Conservation (phyloP, 1,284 basidiomycete species). For the Leccinum olivaceoglutinosum region DNA sequence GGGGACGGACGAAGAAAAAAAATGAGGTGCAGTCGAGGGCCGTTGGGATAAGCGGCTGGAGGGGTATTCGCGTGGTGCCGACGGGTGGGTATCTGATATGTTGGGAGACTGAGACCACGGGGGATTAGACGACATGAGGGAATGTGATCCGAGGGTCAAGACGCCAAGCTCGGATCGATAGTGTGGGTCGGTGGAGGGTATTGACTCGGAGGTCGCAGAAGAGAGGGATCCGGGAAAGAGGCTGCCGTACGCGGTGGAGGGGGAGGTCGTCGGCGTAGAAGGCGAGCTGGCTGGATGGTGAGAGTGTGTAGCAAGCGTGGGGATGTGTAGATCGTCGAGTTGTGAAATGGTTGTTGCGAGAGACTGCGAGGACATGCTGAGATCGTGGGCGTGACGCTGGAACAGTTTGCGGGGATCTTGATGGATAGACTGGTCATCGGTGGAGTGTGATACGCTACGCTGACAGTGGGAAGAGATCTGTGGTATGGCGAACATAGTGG, state of each 20-base stretch:
- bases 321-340: constrained; percentile 11
- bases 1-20: background rate
- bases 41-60: constrained; percentile 4
- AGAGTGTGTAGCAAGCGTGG: constrained; percentile 3
- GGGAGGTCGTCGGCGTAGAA: constrained; percentile 26
- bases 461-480: background rate
- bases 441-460: constrained; percentile 12
- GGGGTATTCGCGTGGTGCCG: background rate
- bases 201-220: constrained; percentile 27
- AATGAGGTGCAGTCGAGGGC: constrained; percentile 14
- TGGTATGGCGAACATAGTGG: constrained; percentile 3
- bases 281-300: constrained; percentile 16
- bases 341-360: constrained; percentile 10
- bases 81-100: constrained; percentile 15
- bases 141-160: constrained; percentile 10
- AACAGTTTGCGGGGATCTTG: constrained; percentile 9
- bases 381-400: constrained; percentile 13
- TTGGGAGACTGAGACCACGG: constrained; percentile 16
- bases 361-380: constrained; percentile 18
- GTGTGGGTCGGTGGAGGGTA: constrained; percentile 7
- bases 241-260: constrained; percentile 22
- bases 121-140: constrained; percentile 14
- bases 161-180: constrained; percentile 18
- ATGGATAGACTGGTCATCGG: constrained; percentile 11
- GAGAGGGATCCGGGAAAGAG: constrained; percentile 19